Conservation (phyloP, 345 rosid species). For the Bruguiera gymnorhiza region DNA sequence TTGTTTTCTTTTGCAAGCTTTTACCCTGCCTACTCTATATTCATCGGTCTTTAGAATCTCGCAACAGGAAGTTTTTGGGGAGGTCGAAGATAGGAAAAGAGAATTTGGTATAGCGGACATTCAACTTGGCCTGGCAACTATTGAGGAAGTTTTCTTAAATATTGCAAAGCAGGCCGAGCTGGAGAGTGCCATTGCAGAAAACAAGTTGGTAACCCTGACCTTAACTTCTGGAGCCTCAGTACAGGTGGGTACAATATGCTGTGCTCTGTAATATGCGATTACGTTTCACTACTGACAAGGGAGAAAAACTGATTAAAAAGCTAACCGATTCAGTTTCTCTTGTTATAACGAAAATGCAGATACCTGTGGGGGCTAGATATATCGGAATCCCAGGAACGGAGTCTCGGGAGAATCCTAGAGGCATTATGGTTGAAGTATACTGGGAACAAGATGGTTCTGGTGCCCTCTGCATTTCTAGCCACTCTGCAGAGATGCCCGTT, state of each 20-base stretch:
- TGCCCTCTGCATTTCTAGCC: conserved; percentile 77
- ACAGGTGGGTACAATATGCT: conserved; percentile 37
- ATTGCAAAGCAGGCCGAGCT: conserved; percentile 89
- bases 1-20: background rate
- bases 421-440: conserved; percentile 84
- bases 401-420: conserved; percentile 56
- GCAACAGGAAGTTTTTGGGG: conserved; percentile 52
- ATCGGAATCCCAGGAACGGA: conserved; percentile 73
- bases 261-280: too few species aligned
- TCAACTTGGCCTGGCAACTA: conserved; percentile 84
- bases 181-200: conserved; percentile 80
- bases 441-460: conserved; percentile 90
- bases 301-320: background rate
- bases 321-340: background rate
- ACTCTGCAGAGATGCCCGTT: conserved; percentile 63
- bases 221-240: conserved; percentile 63
- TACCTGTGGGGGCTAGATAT: conserved; percentile 78
- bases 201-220: conserved; percentile 54
- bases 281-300: too few species aligned
- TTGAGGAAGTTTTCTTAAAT: conserved; percentile 92
- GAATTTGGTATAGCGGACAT: conserved; percentile 76
- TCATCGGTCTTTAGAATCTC: conserved; percentile 9
- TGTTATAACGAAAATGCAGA: conserved; percentile 38
- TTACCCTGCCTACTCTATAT: background rate
- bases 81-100: conserved; percentile 62